Evolutionary conservation across 2,329 filamentous ascomycete species (phyloP).

Genomic region (Colletotrichum sublineola): DNA sequence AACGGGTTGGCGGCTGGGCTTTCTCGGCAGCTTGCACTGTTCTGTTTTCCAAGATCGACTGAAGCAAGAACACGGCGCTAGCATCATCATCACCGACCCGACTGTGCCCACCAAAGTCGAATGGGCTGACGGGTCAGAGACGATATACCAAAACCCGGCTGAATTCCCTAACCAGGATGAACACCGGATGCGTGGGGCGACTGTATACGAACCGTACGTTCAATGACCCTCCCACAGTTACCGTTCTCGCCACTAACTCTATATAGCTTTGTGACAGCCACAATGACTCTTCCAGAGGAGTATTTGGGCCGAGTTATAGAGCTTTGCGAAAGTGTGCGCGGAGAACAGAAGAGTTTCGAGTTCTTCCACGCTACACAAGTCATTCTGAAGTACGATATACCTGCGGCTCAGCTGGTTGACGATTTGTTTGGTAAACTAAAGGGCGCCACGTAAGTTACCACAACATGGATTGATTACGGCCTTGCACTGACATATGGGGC

Average conservation of each 20-base stretch:
- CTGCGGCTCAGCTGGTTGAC: conserved; percentile 90
- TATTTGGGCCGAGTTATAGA: conserved; percentile 96
- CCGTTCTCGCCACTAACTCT: background rate
- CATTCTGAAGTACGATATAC: conserved; percentile 92
- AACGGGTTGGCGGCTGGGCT: conserved; percentile 93
- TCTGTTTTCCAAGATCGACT: conserved; percentile 98
- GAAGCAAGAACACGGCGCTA: conserved; percentile 92
- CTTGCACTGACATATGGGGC: conserved; percentile 2
- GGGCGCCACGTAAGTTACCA: conserved; percentile 73
- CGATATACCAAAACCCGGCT: conserved; percentile 86
- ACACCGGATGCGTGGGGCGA: conserved; percentile 58
- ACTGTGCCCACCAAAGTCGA: conserved; percentile 92
- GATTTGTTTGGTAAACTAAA: conserved; percentile 98
- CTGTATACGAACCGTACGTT: conserved; percentile 65
- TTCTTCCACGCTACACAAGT: conserved; percentile 95
- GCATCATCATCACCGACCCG: conserved; percentile 96
- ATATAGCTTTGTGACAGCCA: conserved; percentile 77
- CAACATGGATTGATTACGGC: too few species aligned
- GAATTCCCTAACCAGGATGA: conserved; percentile 82
- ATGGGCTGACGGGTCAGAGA: conserved; percentile 82
- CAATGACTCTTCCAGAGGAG: conserved; percentile 91
- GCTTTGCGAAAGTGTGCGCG: conserved; percentile 90
- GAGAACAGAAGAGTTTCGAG: conserved; percentile 86
- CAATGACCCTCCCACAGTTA: background rate
- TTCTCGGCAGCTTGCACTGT: conserved; percentile 96